These are phyloP conservation scores for Botryotinia globosa DNA, from an alignment of 2,329 filamentous ascomycete species.

Conservation along the genomic window DNA sequence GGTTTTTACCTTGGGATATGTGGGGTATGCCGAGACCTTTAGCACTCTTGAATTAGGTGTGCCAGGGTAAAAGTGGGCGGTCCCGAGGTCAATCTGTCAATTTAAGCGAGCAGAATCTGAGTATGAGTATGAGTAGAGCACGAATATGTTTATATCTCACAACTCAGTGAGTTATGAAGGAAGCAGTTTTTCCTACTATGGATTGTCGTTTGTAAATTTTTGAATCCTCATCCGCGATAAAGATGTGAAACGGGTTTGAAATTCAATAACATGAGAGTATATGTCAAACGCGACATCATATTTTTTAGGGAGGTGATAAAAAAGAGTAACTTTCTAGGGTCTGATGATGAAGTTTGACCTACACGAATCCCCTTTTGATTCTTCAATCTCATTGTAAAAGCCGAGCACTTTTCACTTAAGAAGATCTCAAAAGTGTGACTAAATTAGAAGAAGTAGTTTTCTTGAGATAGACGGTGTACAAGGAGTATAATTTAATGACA, in stretches of 20 bases:
- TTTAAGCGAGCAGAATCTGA: not conserved
- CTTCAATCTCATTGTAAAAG: not conserved
- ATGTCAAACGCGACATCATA: not conserved
- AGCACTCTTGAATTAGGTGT: not conserved
- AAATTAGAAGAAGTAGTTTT: not conserved
- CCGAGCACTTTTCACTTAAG: not conserved
- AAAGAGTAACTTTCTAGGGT: not conserved
- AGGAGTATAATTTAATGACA: not conserved
- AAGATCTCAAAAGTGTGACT: not conserved
- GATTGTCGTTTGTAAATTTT: not conserved
- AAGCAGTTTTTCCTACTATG: not conserved
- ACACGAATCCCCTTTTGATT: not conserved
- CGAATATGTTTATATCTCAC: rapidly evolving
- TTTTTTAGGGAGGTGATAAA: not conserved
- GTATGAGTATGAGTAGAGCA: not conserved
- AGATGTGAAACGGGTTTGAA: not conserved
- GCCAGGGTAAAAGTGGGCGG: not conserved
- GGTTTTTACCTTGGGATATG: not conserved
- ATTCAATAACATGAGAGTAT: not conserved
- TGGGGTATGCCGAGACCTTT: not conserved
- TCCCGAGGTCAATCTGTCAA: not conserved
- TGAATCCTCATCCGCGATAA: not conserved
- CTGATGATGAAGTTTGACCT: not conserved
- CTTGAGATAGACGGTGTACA: not conserved
- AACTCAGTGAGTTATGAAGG: not conserved